Evolutionary conservation across 2,329 filamentous ascomycete genomes (phyloP).

Genomic region (Claviceps humidiphila): DNA sequence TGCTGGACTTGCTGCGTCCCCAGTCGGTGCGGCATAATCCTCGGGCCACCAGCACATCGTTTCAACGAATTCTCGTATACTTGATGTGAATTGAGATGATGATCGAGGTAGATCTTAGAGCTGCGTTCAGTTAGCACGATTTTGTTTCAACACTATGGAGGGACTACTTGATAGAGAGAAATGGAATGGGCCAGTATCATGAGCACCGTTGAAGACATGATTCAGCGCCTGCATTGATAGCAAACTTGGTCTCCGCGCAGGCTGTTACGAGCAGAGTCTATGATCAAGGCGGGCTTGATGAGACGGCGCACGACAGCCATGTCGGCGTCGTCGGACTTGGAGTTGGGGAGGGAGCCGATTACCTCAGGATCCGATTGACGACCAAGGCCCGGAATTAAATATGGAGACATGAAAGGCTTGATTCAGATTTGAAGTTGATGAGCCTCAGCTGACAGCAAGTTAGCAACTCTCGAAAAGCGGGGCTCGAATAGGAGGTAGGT

Average conservation of each 20-base stretch:
- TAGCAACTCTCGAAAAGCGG: background rate
- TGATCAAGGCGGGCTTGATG: background rate
- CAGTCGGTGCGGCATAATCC: background rate
- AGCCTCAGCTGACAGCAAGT: too few species aligned
- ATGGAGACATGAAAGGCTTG: background rate
- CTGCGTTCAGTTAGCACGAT: conserved; percentile 1
- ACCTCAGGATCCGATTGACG: background rate
- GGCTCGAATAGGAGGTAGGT: background rate
- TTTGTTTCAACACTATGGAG: background rate
- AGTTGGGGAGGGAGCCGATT: background rate
- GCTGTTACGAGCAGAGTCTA: background rate
- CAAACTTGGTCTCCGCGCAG: background rate
- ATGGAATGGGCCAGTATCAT: background rate
- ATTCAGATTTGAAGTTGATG: too few species aligned
- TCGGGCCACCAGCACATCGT: background rate
- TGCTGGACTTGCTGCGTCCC: background rate
- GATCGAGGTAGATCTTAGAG: background rate
- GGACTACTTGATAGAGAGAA: background rate
- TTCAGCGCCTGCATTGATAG: background rate
- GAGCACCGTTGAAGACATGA: background rate
- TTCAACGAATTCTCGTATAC: background rate
- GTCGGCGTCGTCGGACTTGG: background rate
- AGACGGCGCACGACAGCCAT: background rate
- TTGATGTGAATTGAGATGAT: background rate
- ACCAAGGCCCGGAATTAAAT: background rate